Base-by-base conservation (phyloP, 495 filamentous ascomycete species). In the Lasiosphaeris hirsuta region DNA sequence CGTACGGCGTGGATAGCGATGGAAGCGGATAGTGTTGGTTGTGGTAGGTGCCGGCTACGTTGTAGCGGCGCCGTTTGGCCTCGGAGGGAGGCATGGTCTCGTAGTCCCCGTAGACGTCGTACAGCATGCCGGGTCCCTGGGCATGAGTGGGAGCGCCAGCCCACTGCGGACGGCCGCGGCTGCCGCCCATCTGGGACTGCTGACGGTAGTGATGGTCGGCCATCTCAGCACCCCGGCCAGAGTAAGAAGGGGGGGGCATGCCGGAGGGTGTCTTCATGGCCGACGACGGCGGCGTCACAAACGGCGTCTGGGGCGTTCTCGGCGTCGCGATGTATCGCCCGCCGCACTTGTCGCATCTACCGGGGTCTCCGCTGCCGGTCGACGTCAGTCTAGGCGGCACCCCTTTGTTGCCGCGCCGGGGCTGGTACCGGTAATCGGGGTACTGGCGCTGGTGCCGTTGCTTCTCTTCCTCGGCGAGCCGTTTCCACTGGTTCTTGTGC, bases 391-490 rank as follows among this genome's bases (percentile, higher is more conserved):
- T 15, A 9, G 30, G 37, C 10, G 41, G 37, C 6, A 63, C 58
- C 64, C 69, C 64, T 75, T 84, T 40, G 64, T 65, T 70, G 6
- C 82, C 83, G 52, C 93, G 81, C 33, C 91, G 88, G 40, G 94
- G 94, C 69, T 96, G 91, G 70, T 96, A 98, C 64, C 90, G 83
- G 70, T 98, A 98, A 53, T 89, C 87, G 4, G 94, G 94, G 69
- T 96, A 96, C 70, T 94, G 88, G 59, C 85, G 86, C 63, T 89
- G 87, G 74, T 98, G 94, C 7, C 89, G 87, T 53, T 84, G 75
- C 74, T 97, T 97, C 69, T 97, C 94, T 74, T 96, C 90, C 85
- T 96, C 91, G 59, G 94, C 95, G 11, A 96, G 80, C 55, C 77
- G 78, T 70, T 93, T 96, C 95, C 95, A 98, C 64, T 89, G 80